Base-by-base conservation (phyloP, 1,139 yeast genomes). In the Taiozyma sp. region DNA sequence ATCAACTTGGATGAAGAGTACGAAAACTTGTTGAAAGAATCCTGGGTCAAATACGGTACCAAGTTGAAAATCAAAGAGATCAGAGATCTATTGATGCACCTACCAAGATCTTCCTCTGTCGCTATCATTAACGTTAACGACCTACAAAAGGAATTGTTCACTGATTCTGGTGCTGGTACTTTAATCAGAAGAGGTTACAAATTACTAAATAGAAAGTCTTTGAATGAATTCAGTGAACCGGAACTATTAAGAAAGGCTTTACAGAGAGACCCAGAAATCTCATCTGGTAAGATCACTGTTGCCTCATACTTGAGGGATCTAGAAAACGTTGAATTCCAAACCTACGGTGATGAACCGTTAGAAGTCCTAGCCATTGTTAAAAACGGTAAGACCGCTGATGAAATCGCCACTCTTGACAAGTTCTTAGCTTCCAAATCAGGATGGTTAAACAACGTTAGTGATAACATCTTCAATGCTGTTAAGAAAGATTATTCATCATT, bases 101-200 rank as follows among this genome's bases (percentile, higher is more conserved):
- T 93, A 66, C 99, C 99, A 55, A 84, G 98, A 69, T 89, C 98
- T 12, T 91, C 97, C 1, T 91, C 98, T 8, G 99, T 93, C 48
- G 99, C 99, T 45, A 93, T 93, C 67, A 93, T 93, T 63, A 89
- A 93, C 61, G 97, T 95, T 46, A 81, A 89, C 63, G 98, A 93
- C 68, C 79, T 93, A 65, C 99, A 95, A 73, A 93, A 92, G 71
- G 99, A 93, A 71, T 81, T 93, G 65, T 93, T 93, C 72, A 93
- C 99, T 48, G 99, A 95, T 68, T 87, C 97, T 16, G 99, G 99
- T 70, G 99, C 99, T 46, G 99, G 99, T 66, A 93, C 99, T 48
- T 79, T 93, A 74, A 91, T 93, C 64, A 87, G 99, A 79, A 84
- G 99, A 70, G 99, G 99, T 56, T 90, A 93, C 74, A 90, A 90